Conservation (phyloP, 106 monocot genomes). For the Allium cepa region DNA sequence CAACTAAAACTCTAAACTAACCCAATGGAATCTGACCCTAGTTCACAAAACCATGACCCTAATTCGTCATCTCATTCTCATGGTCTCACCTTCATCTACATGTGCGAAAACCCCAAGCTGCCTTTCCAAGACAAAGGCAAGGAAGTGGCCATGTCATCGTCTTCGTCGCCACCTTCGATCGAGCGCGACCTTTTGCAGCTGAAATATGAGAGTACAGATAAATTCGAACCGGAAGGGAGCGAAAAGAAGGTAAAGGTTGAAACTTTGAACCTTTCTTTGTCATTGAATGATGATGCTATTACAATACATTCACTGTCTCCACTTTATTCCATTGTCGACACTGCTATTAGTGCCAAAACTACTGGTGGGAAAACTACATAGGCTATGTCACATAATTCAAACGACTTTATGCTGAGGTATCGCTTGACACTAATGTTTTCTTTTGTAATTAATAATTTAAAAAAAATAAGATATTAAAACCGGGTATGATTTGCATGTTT, state of each 20-base stretch:
- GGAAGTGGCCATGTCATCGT: no score
- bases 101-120: slow-evolving; percentile 65
- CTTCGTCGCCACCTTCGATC: no score
- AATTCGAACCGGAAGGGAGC: slow-evolving; percentile 7
- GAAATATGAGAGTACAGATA: slow-evolving; percentile 15
- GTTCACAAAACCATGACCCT: no score
- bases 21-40: slow-evolving; percentile 6
- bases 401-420: no score
- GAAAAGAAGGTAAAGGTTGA: slow-evolving; percentile 43
- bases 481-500: no score
- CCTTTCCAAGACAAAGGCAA: slow-evolving; percentile 31
- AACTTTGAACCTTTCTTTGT: slow-evolving; percentile 44
- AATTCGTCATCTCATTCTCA: no score
- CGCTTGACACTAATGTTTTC: no score
- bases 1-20: neutral
- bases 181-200: no score
- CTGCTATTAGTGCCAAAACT: slow-evolving; percentile 8
- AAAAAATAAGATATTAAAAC: no score
- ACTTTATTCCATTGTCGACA: neutral
- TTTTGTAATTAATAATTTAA: no score
- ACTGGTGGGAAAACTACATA: slow-evolving; percentile 38
- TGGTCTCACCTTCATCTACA: slow-evolving; percentile 94
- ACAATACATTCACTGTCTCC: slow-evolving; percentile 54
- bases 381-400: no score
- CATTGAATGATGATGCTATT: slow-evolving; percentile 16